phyloP scores from a whole-genome alignment of 2,329 filamentous ascomycete species.

The Pseudocercospora eumusae region DNA sequence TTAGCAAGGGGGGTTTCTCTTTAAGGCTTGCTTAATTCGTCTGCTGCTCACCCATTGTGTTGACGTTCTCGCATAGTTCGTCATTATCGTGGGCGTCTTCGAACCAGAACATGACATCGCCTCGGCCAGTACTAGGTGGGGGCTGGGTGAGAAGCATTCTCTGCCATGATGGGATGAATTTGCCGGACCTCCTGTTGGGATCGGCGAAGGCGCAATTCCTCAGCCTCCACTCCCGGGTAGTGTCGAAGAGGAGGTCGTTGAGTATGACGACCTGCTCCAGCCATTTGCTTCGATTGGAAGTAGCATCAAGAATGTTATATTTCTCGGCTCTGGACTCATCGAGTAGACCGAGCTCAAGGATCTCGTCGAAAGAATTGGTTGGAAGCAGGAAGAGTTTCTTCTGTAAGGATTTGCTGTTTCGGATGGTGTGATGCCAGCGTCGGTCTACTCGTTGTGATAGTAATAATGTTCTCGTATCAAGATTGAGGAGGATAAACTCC shows the following conservation, averaged over 20 bases:
- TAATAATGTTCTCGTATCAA: constrained; percentile 27
- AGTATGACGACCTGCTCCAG: constrained; percentile 25
- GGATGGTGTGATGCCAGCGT: constrained; percentile 24
- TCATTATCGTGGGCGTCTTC: constrained; percentile 24
- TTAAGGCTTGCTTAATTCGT: too few relatives aligned
- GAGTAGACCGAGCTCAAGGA: constrained; percentile 21
- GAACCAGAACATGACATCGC: constrained; percentile 29
- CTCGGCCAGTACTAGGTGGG: constrained; percentile 20
- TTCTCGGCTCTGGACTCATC: constrained; percentile 15
- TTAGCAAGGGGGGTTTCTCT: background rate
- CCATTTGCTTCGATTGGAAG: constrained; percentile 24
- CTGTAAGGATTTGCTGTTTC: constrained; percentile 22
- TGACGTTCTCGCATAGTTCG: constrained; percentile 23
- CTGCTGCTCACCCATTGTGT: constrained; percentile 17
- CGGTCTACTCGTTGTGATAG: constrained; percentile 25
- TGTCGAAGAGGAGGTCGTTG: constrained; percentile 27
- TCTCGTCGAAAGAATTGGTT: constrained; percentile 23
- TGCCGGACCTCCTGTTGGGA: constrained; percentile 7
- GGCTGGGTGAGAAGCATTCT: constrained; percentile 26
- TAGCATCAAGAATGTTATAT: constrained; percentile 26
- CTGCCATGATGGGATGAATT: constrained; percentile 27
- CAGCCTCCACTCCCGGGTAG: constrained; percentile 24
- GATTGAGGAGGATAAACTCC: constrained; percentile 24
- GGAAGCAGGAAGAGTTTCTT: constrained; percentile 29
- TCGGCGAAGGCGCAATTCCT: constrained; percentile 18